Conservation (phyloP, 139 green algal genomes). For the Picochlorum costavermella region DNA sequence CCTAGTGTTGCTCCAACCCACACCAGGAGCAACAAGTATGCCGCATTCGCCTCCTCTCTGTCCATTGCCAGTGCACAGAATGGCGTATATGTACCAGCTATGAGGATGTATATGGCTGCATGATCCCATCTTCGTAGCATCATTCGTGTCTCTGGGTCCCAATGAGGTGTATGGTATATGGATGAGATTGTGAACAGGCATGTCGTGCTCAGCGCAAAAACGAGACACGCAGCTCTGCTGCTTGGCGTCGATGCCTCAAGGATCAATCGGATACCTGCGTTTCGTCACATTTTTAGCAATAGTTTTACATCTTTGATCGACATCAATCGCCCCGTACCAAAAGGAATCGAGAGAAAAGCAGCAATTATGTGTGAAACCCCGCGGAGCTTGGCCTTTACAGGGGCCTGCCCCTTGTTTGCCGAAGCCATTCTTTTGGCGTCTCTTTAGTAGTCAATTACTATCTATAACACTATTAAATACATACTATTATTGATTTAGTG, state of each 20-base stretch:
- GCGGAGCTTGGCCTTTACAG: too few relatives aligned
- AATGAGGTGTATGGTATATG: conserved; percentile 31
- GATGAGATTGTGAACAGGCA: conserved; percentile 16
- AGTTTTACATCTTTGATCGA: too few relatives aligned
- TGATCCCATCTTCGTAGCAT: conserved; percentile 33
- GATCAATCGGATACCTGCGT: too few relatives aligned
- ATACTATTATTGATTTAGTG: too few relatives aligned
- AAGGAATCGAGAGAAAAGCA: too few relatives aligned
- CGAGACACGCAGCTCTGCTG: not conserved
- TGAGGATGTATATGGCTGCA: conserved; percentile 35
- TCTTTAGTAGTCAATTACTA: too few relatives aligned
- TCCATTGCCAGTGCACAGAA: conserved; percentile 25
- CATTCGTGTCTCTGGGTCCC: conserved; percentile 13
- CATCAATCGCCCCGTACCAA: too few relatives aligned
- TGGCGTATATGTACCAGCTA: conserved; percentile 43
- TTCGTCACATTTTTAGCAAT: too few relatives aligned
- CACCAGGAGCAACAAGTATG: conserved; percentile 14
- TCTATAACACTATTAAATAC: too few relatives aligned
- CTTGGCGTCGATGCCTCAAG: not conserved
- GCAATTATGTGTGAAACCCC: too few relatives aligned
- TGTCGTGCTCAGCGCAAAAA: conserved; percentile 8
- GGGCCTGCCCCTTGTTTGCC: too few relatives aligned
- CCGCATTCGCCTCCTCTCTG: not conserved
- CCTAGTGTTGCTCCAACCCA: conserved; percentile 24
- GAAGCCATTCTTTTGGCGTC: too few relatives aligned